Base-by-base conservation (phyloP, 2,329 filamentous ascomycete species). In the Sporothrix curviconia region DNA sequence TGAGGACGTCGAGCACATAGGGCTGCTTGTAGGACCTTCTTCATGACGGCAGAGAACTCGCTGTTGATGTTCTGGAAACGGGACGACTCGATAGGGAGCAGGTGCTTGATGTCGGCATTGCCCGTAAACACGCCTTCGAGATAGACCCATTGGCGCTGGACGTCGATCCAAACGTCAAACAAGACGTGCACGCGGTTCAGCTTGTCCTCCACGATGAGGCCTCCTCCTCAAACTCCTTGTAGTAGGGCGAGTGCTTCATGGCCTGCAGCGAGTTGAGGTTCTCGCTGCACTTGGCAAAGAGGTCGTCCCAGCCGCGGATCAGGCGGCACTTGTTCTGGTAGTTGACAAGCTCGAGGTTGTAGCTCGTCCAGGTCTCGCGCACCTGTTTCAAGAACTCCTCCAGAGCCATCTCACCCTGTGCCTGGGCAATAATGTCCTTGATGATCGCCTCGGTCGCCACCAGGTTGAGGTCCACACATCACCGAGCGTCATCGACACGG, bases 81-180 rank as follows among this genome's bases (percentile, higher is more conserved):
- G 11, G 90, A 92, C 1, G 94, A 96, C 70, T 99, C 94, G 62
- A 96, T 92, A 4, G 95, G 95, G 22, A 99, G 82, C 53, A 99
- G 78, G 70, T 97, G 92, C 74, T 97, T 99, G 78, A 99, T 99
- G 68, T 99, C 94, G 39, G 90, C 92, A 68, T 99, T 99, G 59
- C 94, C 94, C 1, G 92, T 96, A 70, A 99, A 99, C 34, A 99
- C 94, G 64, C 94, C 94, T 74, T 99, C 95, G 5, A 99, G 83
- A 70, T 99, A 99, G 7, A 99, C 94, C 94, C 94, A 99, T 74
- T 99, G 94, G 61, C 95, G 87, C 72, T 99, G 94, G n/a, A 99
- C 95, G 73, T 99, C 95, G 66, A 99, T 99, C 95, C 95, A 99
- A 15, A 99, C 92, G 70, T 99, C 94, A 67, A 99, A 99, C 9